These are phyloP conservation scores for Tricholoma sp. DNA, from an alignment of 768 basidiomycete species.

Conservation along the genomic window DNA sequence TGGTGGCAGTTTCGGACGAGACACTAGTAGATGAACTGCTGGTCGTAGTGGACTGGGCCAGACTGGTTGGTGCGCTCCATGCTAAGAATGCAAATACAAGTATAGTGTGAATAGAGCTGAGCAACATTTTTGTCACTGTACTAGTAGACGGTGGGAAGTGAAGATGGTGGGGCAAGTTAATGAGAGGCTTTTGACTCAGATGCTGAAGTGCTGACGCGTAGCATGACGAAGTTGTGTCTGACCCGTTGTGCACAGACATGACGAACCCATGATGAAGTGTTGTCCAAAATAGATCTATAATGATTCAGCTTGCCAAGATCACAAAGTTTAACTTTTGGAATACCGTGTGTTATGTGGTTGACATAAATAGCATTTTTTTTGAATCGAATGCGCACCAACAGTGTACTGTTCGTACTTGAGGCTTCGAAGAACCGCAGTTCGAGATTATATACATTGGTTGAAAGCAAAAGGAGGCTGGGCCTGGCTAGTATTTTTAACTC, in stretches of 20 bases:
- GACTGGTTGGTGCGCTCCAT: neutral
- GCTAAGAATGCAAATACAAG: neutral
- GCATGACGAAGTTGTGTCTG: neutral
- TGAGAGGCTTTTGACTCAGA: neutral
- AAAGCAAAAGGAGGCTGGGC: too few relatives aligned
- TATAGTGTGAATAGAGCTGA: neutral
- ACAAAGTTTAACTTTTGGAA: too few relatives aligned
- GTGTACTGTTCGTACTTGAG: too few relatives aligned
- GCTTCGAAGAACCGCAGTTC: too few relatives aligned
- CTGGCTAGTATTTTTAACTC: too few relatives aligned
- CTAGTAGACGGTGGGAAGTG: neutral
- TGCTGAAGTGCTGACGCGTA: neutral
- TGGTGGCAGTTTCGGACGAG: neutral
- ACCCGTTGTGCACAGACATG: neutral
- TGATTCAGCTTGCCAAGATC: neutral
- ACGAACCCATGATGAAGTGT: neutral
- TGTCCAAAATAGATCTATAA: neutral
- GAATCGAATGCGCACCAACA: too few relatives aligned
- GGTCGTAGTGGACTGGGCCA: neutral
- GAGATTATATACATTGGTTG: too few relatives aligned
- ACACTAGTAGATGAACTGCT: neutral
- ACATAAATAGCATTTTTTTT: too few relatives aligned
- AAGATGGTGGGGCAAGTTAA: neutral
- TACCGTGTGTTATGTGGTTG: too few relatives aligned
- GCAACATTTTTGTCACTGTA: neutral